Evolutionary conservation across 148 eudicot genomes (phyloP).

Genomic region (Rhododendron ovatum): DNA sequence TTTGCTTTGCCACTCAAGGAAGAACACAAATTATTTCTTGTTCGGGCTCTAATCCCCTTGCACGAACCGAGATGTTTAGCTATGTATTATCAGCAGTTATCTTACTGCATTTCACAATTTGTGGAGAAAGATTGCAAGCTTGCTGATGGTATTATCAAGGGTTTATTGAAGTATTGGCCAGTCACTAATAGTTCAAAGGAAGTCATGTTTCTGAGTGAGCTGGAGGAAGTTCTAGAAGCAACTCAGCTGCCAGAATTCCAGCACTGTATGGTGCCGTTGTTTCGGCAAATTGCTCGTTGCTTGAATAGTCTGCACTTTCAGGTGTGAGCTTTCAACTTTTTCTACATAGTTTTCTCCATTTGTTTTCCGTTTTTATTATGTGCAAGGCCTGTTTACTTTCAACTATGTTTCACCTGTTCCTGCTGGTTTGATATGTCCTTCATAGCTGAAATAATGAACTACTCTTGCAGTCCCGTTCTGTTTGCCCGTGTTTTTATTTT

Average conservation of each 20-base stretch:
- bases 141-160: conserved; percentile 66
- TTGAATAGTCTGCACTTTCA: conserved; percentile 68
- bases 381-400: not conserved
- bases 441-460: not conserved
- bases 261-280: conserved; percentile 64
- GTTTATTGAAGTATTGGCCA: conserved; percentile 75
- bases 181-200: conserved; percentile 75
- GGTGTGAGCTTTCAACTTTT: conserved; percentile 24
- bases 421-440: not conserved
- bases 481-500: not conserved
- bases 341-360: not conserved
- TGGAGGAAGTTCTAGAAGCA: conserved; percentile 77
- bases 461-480: not conserved
- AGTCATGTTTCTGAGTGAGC: conserved; percentile 62
- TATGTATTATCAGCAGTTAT: conserved; percentile 72
- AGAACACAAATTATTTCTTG: conserved; percentile 68
- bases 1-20: conserved; percentile 82
- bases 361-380: not conserved
- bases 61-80: conserved; percentile 75
- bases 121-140: conserved; percentile 85
- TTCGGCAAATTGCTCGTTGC: conserved; percentile 61
- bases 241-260: conserved; percentile 74
- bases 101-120: conserved; percentile 67
- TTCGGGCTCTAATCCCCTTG: conserved; percentile 60
- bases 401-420: not conserved